Base-by-base conservation (phyloP, 2,329 filamentous ascomycete genomes). In the Rugonectria rugulosa region DNA sequence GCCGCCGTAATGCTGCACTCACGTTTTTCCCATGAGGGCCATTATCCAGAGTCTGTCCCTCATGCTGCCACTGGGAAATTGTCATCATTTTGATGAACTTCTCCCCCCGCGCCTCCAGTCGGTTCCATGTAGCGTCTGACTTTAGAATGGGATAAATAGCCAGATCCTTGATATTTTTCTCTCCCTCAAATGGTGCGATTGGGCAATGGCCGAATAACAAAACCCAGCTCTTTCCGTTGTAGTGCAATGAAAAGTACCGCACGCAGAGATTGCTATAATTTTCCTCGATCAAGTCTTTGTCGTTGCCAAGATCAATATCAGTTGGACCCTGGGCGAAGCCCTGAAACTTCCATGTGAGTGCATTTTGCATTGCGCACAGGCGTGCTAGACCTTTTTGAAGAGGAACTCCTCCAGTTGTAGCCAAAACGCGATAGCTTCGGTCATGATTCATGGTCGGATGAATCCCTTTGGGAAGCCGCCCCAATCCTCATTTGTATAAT, bases 81-180 rank as follows among this genome's bases (percentile, higher is more conserved):
- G 19, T n/a, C 12, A 31, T 47, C 44, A 47, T 37, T 12, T 19
- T 26, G 31, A 47, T 37, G 21, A 37, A 47, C 21, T 37, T 47
- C 17, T 36, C 15, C 14, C 44, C 44, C 19, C 44, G 2, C 32
- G 37, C 31, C 31, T 37, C 24, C 15, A 47, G 19, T n/a, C 9
- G 19, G 6, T 23, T 17, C 44, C 44, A 24, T 8, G 37, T 19
- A 5, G 14, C 3, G 3, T 37, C 7, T 8, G 11, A 14, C 5
- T 15, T 36, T 1, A 7, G 31, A 20, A 47, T 17, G 8, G 34
- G 34, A 21, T 38, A 38, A 5, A 12, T 19, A 11, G 17, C 2
- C 6, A 38, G 15, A 5, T 29, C 37, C 5, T 17, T n/a, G 7
- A 47, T 34, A 3, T 47, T 31, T 12, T n/a, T 21, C 31, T 47